Evolutionary conservation across 1,284 basidiomycete genomes (phyloP).

Genomic region (Paramarasmius palmivorus): DNA sequence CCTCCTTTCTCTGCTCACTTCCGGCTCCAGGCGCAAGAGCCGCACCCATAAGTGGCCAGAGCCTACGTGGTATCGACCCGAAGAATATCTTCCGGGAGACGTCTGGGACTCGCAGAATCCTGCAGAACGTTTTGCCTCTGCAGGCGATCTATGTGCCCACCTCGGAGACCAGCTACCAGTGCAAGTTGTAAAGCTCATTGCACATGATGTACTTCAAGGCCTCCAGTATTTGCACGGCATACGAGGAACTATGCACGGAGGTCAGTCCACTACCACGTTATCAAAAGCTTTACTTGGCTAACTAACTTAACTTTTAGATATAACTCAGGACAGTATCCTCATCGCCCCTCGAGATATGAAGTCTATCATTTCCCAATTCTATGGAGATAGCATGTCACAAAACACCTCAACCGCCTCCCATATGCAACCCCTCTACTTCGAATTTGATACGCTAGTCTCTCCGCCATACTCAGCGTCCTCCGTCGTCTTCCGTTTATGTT

Average conservation of each 20-base stretch:
- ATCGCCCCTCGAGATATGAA: constrained; percentile 23
- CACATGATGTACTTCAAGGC: constrained; percentile 24
- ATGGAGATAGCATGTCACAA: constrained; percentile 12
- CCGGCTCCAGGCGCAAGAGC: background rate
- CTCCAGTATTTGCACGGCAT: constrained; percentile 19
- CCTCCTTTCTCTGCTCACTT: background rate
- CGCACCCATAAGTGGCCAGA: background rate
- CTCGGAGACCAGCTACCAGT: constrained; percentile 24
- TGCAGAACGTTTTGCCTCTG: constrained; percentile 19
- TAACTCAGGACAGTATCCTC: constrained; percentile 21
- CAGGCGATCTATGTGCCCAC: constrained; percentile 22
- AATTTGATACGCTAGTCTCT: constrained; percentile 7
- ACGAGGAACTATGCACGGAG: constrained; percentile 17
- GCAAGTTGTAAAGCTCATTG: constrained; percentile 27
- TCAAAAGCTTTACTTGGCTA: background rate
- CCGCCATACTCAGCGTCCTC: constrained; percentile 11
- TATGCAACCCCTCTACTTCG: constrained; percentile 9
- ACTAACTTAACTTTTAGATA: constrained; percentile 9
- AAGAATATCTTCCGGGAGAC: constrained; percentile 13
- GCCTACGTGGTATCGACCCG: background rate
- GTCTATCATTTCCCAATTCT: constrained; percentile 21
- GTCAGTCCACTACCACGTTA: constrained; percentile 10
- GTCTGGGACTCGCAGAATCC: constrained; percentile 18
- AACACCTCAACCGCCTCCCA: constrained; percentile 15
- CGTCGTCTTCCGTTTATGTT: constrained; percentile 19